phyloP scores from a whole-genome alignment of 2,329 filamentous ascomycete genomes.

The Diaporthe eres region DNA sequence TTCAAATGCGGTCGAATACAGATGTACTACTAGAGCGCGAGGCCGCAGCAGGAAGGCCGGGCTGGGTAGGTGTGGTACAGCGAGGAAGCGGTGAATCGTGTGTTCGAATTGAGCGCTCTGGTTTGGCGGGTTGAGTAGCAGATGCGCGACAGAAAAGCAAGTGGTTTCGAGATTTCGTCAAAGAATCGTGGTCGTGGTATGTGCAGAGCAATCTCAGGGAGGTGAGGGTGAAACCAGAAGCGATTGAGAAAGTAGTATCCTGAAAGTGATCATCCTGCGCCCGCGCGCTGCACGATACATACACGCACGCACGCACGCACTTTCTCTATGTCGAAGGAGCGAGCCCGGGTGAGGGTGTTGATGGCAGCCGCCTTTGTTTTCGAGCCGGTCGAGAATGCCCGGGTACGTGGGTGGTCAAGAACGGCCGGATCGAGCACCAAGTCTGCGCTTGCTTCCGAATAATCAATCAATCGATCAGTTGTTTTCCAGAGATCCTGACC shows the following conservation, averaged over 20 bases:
- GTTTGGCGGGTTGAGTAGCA: not conserved
- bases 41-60: constrained; percentile 8
- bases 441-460: constrained; percentile 26
- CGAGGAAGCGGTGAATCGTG: not conserved
- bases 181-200: constrained; percentile 28
- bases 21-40: constrained; percentile 17
- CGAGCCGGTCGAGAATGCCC: constrained; percentile 31
- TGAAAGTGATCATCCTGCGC: constrained; percentile 40
- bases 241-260: constrained; percentile 38
- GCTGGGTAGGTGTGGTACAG: constrained; percentile 4
- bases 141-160: constrained; percentile 22
- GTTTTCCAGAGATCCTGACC: constrained; percentile 35
- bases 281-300: constrained; percentile 39
- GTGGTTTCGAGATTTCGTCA: constrained; percentile 5
- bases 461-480: constrained; percentile 2
- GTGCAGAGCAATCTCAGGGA: constrained; percentile 32
- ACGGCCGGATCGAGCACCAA: constrained; percentile 24
- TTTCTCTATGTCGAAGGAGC: not conserved
- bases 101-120: constrained; percentile 5
- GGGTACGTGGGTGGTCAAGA: constrained; percentile 21
- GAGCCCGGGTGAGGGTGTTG: constrained; percentile 13
- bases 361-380: constrained; percentile 19
- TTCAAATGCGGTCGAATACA: constrained; percentile 4
- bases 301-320: constrained; percentile 18
- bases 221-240: constrained; percentile 32